Base-by-base conservation (phyloP, 148 eudicot species). In the Chenopodium formosanum region DNA sequence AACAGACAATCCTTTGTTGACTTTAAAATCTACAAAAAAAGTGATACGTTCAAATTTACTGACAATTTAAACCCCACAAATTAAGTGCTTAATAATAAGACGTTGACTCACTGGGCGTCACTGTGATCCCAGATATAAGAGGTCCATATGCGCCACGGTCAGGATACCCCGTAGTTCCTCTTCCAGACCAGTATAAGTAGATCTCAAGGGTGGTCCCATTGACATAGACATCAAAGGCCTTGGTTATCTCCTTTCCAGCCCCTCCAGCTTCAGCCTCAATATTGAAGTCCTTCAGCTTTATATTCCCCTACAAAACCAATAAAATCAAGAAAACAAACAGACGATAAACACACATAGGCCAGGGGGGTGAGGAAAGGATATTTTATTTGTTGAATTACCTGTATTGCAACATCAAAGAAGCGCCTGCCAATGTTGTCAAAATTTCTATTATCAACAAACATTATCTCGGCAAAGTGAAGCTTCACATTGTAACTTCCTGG, bases 161-260 rank as follows among this genome's bases (percentile, higher is more conserved):
- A 22, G 97, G 98, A 87, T 91, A 72, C 31, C 86, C 85, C 6
- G 84, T 92, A n/a, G 97, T 92, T 63, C 98, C 98, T 86, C 90
- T 87, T 58, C 98, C 98, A 14, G 88, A 70, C 98, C 98, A 94
- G 84, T 90, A 92, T 75, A 92, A 84, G 82, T 83, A 85, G 77
- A 94, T 91, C 84, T 89, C 94, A 60, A 94, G 76, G 56, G 98
- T 91, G 79, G 88, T 90, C 34, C 90, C 93, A 72, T 81, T 85
- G 23, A 94, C 91, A 29, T 7, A 1, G 19, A 88, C 84, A 85
- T 86, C 64, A 53, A 88, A 88, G 12, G 81, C 91, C 76, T 34
- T 64, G 56, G n/a, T 47, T 25, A 84, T 76, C 7, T 78, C 88
- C 85, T 84, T 91, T 58, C 92, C 90, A 77, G 80, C 82, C 34